A percentile compares a stretch with the other conserved stretches of the same genome.
phyloP scores from a whole-genome alignment of 2,329 filamentous ascomycete species.

The Aspergillus carbonarius region DNA sequence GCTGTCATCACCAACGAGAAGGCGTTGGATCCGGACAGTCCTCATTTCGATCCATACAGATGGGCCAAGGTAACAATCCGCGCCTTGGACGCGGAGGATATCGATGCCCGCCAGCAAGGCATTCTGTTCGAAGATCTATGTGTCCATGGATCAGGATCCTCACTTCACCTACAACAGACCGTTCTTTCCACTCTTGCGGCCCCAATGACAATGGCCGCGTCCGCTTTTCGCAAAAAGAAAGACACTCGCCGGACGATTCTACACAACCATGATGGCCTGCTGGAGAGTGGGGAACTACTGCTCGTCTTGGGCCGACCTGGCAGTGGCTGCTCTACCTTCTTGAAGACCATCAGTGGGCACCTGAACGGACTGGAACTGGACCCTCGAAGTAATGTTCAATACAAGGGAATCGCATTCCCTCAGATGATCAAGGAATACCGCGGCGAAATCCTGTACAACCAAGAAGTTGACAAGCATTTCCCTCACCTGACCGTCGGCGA shows the following conservation, averaged over 20 bases:
- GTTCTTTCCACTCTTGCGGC: neutral
- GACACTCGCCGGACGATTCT: neutral
- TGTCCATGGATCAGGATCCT: neutral
- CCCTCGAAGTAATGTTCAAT: neutral
- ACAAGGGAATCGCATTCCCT: constrained; percentile 26
- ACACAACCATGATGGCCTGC: neutral
- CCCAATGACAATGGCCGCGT: neutral
- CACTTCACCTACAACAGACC: neutral
- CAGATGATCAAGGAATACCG: constrained; percentile 38
- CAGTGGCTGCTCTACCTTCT: neutral
- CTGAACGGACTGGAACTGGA: neutral
- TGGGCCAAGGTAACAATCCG: neutral
- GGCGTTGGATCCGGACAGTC: neutral
- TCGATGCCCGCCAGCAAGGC: neutral
- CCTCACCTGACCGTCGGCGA: constrained; percentile 63
- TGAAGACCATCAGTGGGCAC: neutral
- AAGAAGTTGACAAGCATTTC: constrained; percentile 65
- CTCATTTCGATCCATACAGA: neutral
- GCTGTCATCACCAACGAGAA: neutral
- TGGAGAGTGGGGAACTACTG: neutral
- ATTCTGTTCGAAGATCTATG: neutral
- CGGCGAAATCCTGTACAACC: constrained; percentile 38
- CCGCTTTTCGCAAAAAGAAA: neutral
- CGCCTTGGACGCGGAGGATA: neutral
- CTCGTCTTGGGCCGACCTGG: constrained; percentile 5